phyloP scores from a whole-genome alignment of 495 filamentous ascomycete genomes.

The Aspergillus sparsus region DNA sequence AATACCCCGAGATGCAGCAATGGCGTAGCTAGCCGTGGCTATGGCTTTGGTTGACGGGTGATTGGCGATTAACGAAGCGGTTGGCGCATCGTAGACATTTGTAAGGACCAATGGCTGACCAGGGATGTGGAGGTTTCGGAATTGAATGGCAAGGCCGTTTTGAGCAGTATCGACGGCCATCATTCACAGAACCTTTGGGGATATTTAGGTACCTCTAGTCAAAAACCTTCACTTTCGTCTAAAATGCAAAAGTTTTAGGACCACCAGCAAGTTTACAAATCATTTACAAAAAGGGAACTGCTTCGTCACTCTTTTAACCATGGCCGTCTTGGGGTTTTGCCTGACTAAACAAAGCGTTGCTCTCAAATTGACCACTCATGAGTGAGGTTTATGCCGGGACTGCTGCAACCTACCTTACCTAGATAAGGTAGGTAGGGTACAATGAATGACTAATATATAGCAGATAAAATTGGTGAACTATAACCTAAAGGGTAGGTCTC shows the following conservation, averaged over 20 bases:
- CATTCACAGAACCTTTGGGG: not conserved
- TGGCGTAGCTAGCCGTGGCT: conserved; percentile 54
- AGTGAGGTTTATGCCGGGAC: not conserved
- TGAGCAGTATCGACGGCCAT: conserved; percentile 21
- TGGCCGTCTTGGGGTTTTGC: too few relatives aligned
- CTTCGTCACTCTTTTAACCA: not conserved
- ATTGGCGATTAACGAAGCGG: conserved; percentile 44
- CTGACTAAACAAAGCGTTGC: conserved; percentile 15
- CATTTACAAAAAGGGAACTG: not conserved
- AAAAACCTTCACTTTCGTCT: not conserved
- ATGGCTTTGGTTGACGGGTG: conserved; percentile 47
- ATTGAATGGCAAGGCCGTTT: conserved; percentile 21
- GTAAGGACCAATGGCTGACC: conserved; percentile 51
- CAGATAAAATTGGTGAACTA: not conserved
- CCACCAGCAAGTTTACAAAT: conserved; percentile 2
- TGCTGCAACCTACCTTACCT: not conserved
- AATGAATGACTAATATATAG: not conserved
- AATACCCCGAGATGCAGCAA: conserved; percentile 45
- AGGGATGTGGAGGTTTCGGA: conserved; percentile 47
- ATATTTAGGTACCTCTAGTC: not conserved
- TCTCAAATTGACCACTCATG: conserved; percentile 24
- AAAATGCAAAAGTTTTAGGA: not conserved
- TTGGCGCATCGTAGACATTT: conserved; percentile 53
- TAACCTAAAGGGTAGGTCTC: not conserved
- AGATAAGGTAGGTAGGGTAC: not conserved